These are phyloP conservation scores for Grosmannia clavigera DNA, from an alignment of 2,329 filamentous ascomycete species.

Conservation along the genomic window DNA sequence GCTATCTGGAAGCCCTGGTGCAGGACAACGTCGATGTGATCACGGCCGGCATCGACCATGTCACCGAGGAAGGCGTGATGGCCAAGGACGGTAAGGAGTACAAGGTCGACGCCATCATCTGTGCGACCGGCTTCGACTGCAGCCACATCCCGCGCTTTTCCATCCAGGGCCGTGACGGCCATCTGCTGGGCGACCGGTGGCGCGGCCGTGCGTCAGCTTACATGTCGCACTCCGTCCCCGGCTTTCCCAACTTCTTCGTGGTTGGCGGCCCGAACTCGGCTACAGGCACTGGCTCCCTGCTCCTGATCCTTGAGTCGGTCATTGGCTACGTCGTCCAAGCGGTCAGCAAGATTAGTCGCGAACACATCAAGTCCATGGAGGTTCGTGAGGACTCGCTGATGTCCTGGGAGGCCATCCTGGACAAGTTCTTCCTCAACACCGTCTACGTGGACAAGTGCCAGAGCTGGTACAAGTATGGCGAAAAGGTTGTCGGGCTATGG, in stretches of 20 bases:
- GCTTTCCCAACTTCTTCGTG: slow-evolving; percentile 41
- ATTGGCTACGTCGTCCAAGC: slow-evolving; percentile 35
- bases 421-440: slow-evolving; percentile 37
- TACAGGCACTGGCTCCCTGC: slow-evolving; percentile 36
- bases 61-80: slow-evolving; percentile 33
- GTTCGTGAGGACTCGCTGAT: slow-evolving; percentile 31
- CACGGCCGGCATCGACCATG: slow-evolving; percentile 27
- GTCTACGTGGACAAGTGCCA: slow-evolving; percentile 33
- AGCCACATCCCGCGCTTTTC: slow-evolving; percentile 39
- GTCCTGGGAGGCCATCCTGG: slow-evolving; percentile 35
- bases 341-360: slow-evolving; percentile 34
- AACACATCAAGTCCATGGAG: slow-evolving; percentile 31
- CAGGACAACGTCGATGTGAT: slow-evolving; percentile 35
- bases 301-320: slow-evolving; percentile 36
- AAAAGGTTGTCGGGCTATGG: slow-evolving; percentile 31
- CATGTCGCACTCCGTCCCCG: slow-evolving; percentile 36
- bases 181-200: slow-evolving; percentile 34
- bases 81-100: slow-evolving; percentile 31
- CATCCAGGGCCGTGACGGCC: slow-evolving; percentile 32
- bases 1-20: slow-evolving; percentile 33
- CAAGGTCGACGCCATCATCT: slow-evolving; percentile 41
- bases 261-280: slow-evolving; percentile 39
- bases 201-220: slow-evolving; percentile 32
- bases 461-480: slow-evolving; percentile 38
- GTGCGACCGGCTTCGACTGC: slow-evolving; percentile 42